These are phyloP conservation scores for Symbiodinium natans DNA, from an alignment of 73 alveolate species.

Conservation along the genomic window DNA sequence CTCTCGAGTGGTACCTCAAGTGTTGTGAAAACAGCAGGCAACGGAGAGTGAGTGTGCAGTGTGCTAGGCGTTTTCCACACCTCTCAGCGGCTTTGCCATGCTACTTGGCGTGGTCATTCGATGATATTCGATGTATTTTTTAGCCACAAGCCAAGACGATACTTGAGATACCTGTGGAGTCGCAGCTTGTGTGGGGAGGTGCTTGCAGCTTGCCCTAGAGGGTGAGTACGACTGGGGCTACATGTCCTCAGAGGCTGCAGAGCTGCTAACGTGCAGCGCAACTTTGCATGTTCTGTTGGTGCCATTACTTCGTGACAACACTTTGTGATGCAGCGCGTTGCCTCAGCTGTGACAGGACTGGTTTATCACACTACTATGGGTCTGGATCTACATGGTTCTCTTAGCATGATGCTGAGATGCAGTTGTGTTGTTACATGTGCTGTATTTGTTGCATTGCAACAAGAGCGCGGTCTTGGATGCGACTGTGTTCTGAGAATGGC, in stretches of 20 bases:
- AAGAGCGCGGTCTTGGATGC: too few relatives aligned
- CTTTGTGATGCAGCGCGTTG: neutral
- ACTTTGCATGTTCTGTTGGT: too few relatives aligned
- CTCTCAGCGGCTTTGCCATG: constrained; percentile 79
- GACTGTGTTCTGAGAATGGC: too few relatives aligned
- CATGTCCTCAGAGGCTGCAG: constrained; percentile 79
- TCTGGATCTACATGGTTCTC: constrained; percentile 86
- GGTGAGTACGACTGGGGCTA: constrained; percentile 86
- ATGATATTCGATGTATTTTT: too few relatives aligned
- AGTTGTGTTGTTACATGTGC: too few relatives aligned
- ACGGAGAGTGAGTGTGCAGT: neutral
- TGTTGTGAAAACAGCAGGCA: too few relatives aligned
- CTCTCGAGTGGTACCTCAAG: neutral
- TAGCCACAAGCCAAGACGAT: too few relatives aligned
- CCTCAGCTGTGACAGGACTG: constrained; percentile 26
- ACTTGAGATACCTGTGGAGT: neutral
- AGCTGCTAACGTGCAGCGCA: neutral
- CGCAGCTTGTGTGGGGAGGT: too few relatives aligned
- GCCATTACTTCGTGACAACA: neutral
- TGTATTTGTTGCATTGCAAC: too few relatives aligned
- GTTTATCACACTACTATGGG: constrained; percentile 85
- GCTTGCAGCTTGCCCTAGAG: constrained; percentile 84
- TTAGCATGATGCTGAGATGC: neutral
- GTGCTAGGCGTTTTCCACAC: constrained; percentile 52
- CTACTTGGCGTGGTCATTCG: neutral